phyloP scores from a whole-genome alignment of 2,329 filamentous ascomycete genomes.

The Fusarium mangiferae region DNA sequence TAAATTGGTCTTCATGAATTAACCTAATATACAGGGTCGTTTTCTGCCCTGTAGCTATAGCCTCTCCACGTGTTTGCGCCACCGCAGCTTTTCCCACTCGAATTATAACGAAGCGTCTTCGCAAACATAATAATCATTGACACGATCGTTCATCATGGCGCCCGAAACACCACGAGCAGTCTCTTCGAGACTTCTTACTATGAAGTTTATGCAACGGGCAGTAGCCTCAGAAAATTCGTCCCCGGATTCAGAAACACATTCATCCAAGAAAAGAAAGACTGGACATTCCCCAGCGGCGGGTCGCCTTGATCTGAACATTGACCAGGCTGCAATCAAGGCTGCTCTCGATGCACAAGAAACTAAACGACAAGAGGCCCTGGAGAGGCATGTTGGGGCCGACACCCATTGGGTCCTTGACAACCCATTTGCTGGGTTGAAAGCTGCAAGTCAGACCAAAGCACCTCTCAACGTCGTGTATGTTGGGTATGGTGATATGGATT shows the following conservation, averaged over 20 bases:
- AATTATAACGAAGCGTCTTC: slow-evolving; percentile 5
- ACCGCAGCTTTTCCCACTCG: background rate
- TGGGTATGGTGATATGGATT: slow-evolving; percentile 63
- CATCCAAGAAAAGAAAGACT: slow-evolving; percentile 71
- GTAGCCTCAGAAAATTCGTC: slow-evolving; percentile 67
- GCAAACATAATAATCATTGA: background rate
- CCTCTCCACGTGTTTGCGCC: slow-evolving; percentile 2
- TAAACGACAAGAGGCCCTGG: slow-evolving; percentile 69
- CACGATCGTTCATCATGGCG: slow-evolving; percentile 50
- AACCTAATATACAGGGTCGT: background rate
- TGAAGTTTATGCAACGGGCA: slow-evolving; percentile 98
- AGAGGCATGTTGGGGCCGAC: slow-evolving; percentile 73
- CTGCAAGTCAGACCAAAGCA: slow-evolving; percentile 47
- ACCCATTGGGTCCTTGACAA: slow-evolving; percentile 80
- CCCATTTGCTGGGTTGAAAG: slow-evolving; percentile 38
- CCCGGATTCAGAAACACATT: slow-evolving; percentile 61
- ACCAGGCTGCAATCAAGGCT: slow-evolving; percentile 69
- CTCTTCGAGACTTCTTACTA: slow-evolving; percentile 88
- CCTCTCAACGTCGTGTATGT: slow-evolving; percentile 69
- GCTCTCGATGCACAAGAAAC: slow-evolving; percentile 74
- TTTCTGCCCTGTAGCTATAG: background rate
- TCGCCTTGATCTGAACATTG: slow-evolving; percentile 54
- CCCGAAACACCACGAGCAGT: slow-evolving; percentile 71
- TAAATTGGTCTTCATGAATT: background rate
- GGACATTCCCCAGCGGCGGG: slow-evolving; percentile 52